Conservation (phyloP, 2,329 filamentous ascomycete genomes). For the Cyclaneusma minus region DNA sequence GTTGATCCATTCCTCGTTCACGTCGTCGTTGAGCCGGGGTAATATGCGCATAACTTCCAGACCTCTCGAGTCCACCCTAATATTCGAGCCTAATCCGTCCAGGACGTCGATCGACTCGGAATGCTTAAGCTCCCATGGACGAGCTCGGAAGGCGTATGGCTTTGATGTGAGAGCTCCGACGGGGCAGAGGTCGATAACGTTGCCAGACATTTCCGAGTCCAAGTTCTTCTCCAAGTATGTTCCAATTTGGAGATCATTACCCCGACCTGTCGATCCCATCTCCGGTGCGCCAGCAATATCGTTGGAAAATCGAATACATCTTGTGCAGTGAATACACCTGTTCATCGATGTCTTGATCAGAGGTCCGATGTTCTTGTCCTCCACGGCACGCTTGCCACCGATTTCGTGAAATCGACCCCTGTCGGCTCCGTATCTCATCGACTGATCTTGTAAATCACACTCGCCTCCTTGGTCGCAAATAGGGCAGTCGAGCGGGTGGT, state of each 20-base stretch:
- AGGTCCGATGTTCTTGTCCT: constrained; percentile 98
- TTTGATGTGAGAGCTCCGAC: constrained; percentile 94
- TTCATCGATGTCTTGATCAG: constrained; percentile 99
- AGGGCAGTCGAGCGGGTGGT: constrained; percentile 90
- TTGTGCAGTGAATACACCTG: constrained; percentile 96
- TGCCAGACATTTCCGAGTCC: constrained; percentile 87
- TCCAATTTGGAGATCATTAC: constrained; percentile 94
- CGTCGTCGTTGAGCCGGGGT: constrained; percentile 86
- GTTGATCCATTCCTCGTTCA: constrained; percentile 99
- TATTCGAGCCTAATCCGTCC: constrained; percentile 84
- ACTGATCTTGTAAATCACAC: constrained; percentile 98
- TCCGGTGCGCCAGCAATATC: constrained; percentile 93
- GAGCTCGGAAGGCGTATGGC: constrained; percentile 91
- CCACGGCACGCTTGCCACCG: constrained; percentile 88
- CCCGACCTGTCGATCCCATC: constrained; percentile 84
- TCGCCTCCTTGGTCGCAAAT: constrained; percentile 98
- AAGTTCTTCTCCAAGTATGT: constrained; percentile 93
- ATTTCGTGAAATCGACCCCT: constrained; percentile 94
- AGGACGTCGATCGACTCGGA: constrained; percentile 92
- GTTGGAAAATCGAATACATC: constrained; percentile 95
- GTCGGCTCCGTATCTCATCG: constrained; percentile 95
- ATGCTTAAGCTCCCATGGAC: constrained; percentile 95
- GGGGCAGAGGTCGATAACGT: constrained; percentile 95
- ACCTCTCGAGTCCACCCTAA: constrained; percentile 83
- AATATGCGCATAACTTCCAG: constrained; percentile 92